Conservation (phyloP, 2,329 filamentous ascomycete genomes). For the Pleochaeta shiraiana region DNA sequence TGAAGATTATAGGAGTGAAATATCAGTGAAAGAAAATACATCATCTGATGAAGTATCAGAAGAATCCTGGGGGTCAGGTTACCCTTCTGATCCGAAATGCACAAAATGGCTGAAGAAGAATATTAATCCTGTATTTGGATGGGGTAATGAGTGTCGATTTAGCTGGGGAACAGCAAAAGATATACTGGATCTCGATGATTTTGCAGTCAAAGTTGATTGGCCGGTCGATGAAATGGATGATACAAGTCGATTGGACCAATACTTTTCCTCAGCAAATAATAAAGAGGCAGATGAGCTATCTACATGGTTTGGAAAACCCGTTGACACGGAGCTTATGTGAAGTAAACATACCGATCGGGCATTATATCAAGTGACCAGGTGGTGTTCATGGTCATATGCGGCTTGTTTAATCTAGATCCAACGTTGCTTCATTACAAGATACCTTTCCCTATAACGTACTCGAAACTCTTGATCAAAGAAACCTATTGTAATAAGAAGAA, state of each 20-base stretch:
- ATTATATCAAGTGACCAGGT: too few relatives aligned
- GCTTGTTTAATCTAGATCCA: too few relatives aligned
- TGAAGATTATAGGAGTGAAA: slow-evolving; percentile 17
- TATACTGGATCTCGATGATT: slow-evolving; percentile 45
- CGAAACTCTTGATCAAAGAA: too few relatives aligned
- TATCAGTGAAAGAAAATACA: slow-evolving; percentile 10
- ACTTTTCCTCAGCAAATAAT: slow-evolving; percentile 28
- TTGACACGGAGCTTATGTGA: slow-evolving; percentile 14
- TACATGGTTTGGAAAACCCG: slow-evolving; percentile 49
- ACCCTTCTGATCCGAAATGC: slow-evolving; percentile 71
- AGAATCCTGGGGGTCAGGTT: slow-evolving; percentile 66
- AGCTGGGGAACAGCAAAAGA: slow-evolving; percentile 95
- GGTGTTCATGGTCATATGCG: too few relatives aligned
- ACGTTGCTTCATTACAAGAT: too few relatives aligned
- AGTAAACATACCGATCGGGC: not conserved
- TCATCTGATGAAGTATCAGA: slow-evolving; percentile 11
- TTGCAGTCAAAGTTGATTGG: slow-evolving; percentile 61
- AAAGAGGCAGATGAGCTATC: slow-evolving; percentile 36
- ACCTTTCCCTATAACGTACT: too few relatives aligned
- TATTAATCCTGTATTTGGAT: slow-evolving; percentile 88
- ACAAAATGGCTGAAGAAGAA: slow-evolving; percentile 62
- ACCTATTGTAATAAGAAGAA: too few relatives aligned
- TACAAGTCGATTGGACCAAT: slow-evolving; percentile 51
- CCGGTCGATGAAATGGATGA: slow-evolving; percentile 50
- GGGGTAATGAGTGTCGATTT: slow-evolving; percentile 82